Evolutionary conservation across 2,329 filamentous ascomycete species (phyloP).

Genomic region (Byssochlamys sp.): DNA sequence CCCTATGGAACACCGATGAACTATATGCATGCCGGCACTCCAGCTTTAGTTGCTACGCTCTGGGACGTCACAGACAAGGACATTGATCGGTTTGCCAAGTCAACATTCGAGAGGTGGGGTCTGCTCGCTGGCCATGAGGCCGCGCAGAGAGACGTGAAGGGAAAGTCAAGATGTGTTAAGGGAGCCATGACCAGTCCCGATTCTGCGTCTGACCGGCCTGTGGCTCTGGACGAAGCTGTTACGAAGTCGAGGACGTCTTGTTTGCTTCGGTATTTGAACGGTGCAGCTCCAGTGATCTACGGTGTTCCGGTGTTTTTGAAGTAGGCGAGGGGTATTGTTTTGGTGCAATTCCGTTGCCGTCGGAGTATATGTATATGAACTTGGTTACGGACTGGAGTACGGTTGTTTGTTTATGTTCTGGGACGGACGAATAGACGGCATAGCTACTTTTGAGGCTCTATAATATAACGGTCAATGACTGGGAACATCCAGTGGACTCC

Average conservation of each 20-base stretch:
- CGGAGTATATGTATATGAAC: constrained; percentile 2
- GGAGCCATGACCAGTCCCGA: constrained; percentile 9
- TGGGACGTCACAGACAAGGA: constrained; percentile 98
- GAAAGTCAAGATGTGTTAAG: constrained; percentile 16
- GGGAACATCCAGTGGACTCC: background rate
- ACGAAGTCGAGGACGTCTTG: constrained; percentile 66
- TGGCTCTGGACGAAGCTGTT: constrained; percentile 71
- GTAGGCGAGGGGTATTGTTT: constrained; percentile 9
- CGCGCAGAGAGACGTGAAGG: constrained; percentile 18
- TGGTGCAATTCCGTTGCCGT: background rate
- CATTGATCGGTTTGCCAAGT: constrained; percentile 81
- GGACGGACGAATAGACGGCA: background rate
- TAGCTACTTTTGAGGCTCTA: background rate
- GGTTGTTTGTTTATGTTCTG: background rate
- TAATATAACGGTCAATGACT: background rate
- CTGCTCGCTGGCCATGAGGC: constrained; percentile 43
- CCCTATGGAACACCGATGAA: constrained; percentile 82
- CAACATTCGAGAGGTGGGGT: constrained; percentile 78
- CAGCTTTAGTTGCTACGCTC: constrained; percentile 79
- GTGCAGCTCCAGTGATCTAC: constrained; percentile 86
- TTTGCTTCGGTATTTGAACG: constrained; percentile 81
- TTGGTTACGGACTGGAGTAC: background rate
- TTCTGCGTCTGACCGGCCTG: constrained; percentile 26
- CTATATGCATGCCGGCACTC: constrained; percentile 79
- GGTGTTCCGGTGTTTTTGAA: constrained; percentile 80